Base-by-base conservation (phyloP, 2,329 filamentous ascomycete genomes). In the Thelonectria olida region DNA sequence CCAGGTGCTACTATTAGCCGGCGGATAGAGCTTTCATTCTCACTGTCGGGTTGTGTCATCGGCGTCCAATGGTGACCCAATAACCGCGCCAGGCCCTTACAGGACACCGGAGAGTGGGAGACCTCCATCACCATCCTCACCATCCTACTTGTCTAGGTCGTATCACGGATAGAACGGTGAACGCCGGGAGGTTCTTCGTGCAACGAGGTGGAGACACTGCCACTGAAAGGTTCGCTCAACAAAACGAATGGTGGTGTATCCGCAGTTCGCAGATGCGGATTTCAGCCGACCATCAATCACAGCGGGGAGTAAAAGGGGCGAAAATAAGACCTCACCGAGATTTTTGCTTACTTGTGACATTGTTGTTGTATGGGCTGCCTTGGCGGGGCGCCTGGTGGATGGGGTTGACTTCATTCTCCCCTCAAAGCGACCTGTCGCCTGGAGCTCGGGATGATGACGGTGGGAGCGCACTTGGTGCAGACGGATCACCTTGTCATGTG, bases 1-100 rank as follows among this genome's bases (percentile, higher is more conserved):
- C 58, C 58, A 44, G 52, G 52, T 54, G 54, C 19, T 60, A 63
- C 56, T 58, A 67, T n/a, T n/a, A n/a, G n/a, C n/a, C n/a, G 57
- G 56, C 36, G 47, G 54, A 23, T 27, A 31, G 36, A 51, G 39
- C 47, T 47, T 44, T 44, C 23, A 22, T 47, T 23, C 57, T 23
- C 38, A 36, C 58, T 52, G 56, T 56, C 55, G 54, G 54, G 65
- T 56, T 53, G 49, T 27, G 47, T 58, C 58, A 52, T 57, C 48
- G 41, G 64, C 55, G 55, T 60, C 53, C 52, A 57, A 54, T 58
- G 57, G 66, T 60, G 58, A 34, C 62, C 64, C 47, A 57, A 13
- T 10, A 4, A 53, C 41, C 44, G 50, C 42, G 42, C 27, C 48
- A 61, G 47, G 42, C 56, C 51, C 42, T 48, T 52, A 50, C 39